Base-by-base conservation (phyloP, 176 grass and related monocot species). In the Puccinellia tenuiflora region DNA sequence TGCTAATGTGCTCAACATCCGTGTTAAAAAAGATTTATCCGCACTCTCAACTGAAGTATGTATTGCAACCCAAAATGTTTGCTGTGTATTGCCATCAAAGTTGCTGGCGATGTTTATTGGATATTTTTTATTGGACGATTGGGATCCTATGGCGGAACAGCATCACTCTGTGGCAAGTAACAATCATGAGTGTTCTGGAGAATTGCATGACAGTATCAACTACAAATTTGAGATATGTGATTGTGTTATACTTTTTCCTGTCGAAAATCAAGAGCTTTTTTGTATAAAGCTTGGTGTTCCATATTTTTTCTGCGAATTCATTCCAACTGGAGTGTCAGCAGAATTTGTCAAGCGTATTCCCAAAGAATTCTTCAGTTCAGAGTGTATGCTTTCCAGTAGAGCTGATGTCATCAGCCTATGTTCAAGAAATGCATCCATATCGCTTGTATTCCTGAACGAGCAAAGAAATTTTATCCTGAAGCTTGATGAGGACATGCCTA, bases 81-180 rank as follows among this genome's bases (percentile, higher is more conserved):
- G 96, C 63, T 94, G 85, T 69, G 81, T 95, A 91, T 83, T 98
- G 47, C 83, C 88, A 68, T 88, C 88, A 64, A 92, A 98, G 65
- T 88, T 91, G 71, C 79, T 98, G 31, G 84, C 92, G 72, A 86
- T 98, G 87, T 73, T 95, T 79, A 51, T 98, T 76, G 96, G 96
- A 68, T 98, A 90, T 68, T 95, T 98, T 89, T 83, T 92, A 59
- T 91, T 98, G 89, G 90, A 94, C 85, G 84, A 98, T 80, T 98
- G 96, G 96, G 71, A 76, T 78, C 75, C 85, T 42, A 15, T 84
- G 73, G 67, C 64, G 86, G 87, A 94, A 88, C 79, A 86, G 26
- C 51, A 90, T 84, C 15, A 88, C 50, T 48, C 29, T 77, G 62
- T 85, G 53, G 63, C 34, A 88, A 79, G 52, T 91, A 75, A 86